Evolutionary conservation across 805 yeast genomes (phyloP).

Genomic region (Torulaspora franciscae): DNA sequence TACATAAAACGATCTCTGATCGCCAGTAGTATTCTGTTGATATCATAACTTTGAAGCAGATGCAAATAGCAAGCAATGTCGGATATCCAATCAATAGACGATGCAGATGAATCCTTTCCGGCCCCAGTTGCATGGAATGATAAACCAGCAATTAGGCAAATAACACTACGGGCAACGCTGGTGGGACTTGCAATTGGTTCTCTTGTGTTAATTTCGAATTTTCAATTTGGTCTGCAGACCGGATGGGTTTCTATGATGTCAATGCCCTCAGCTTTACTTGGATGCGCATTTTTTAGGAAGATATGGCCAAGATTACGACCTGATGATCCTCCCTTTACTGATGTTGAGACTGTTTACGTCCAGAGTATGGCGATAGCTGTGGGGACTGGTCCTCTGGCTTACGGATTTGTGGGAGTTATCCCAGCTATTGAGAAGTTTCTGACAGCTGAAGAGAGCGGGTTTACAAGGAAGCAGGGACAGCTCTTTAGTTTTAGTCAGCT

Average conservation of each 20-base stretch:
- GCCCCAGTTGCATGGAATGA: conserved; percentile 36
- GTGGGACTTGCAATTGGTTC: conserved; percentile 86
- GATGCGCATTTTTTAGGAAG: conserved; percentile 74
- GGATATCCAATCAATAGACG: conserved; percentile 5
- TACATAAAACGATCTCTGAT: background rate
- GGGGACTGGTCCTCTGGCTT: conserved; percentile 95
- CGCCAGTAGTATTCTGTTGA: background rate
- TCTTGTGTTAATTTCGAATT: conserved; percentile 78
- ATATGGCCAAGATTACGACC: conserved; percentile 35
- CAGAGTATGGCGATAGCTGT: conserved; percentile 95
- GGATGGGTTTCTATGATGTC: conserved; percentile 99
- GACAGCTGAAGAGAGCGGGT: conserved; percentile 71
- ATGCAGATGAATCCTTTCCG: conserved; percentile 1
- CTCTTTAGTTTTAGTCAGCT: conserved; percentile 47
- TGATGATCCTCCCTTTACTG: conserved; percentile 52
- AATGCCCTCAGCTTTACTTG: conserved; percentile 84
- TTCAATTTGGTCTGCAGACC: conserved; percentile 93
- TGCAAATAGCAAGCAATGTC: background rate
- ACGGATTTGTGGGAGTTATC: conserved; percentile 89
- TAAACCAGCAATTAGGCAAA: conserved; percentile 55
- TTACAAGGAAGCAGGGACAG: conserved; percentile 29
- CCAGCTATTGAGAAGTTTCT: conserved; percentile 93
- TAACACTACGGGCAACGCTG: conserved; percentile 66
- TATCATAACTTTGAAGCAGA: background rate
- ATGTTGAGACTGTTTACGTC: conserved; percentile 89